Percentiles rank a stretch among this genome's conserved stretches.
phyloP scores from a whole-genome alignment of 352 stramenopile species.

The Pythium apleroticum region DNA sequence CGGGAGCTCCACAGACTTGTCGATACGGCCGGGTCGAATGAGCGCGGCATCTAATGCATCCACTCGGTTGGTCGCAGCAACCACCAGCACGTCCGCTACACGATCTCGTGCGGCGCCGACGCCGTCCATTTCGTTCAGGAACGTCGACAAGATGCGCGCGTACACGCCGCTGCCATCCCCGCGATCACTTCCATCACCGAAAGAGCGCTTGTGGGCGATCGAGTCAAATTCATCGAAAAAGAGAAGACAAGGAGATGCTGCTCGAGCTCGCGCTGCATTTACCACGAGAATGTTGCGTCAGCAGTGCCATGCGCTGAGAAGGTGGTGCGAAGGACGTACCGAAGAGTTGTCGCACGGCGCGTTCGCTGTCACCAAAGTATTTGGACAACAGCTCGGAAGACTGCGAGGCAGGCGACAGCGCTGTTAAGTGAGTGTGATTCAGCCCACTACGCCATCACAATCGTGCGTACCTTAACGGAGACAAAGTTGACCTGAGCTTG shows the following conservation, averaged over 20 bases:
- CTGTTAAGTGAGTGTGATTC: too few species aligned
- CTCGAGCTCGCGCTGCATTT: conserved; percentile 58
- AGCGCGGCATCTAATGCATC: conserved; percentile 71
- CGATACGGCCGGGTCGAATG: conserved; percentile 75
- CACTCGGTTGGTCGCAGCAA: conserved; percentile 74
- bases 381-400: conserved; percentile 84
- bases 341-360: conserved; percentile 77
- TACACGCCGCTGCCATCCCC: conserved; percentile 57
- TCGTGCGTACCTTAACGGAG: conserved; percentile 73
- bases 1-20: conserved; percentile 65
- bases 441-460: too few species aligned
- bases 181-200: conserved; percentile 38
- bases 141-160: conserved; percentile 76
- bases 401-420: too few species aligned
- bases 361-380: conserved; percentile 87
- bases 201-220: conserved; percentile 78
- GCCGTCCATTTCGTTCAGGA: conserved; percentile 87
- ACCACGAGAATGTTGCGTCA: not conserved
- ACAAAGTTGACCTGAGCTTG: conserved; percentile 76
- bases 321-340: conserved; percentile 34
- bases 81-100: conserved; percentile 54
- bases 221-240: conserved; percentile 89
- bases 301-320: not conserved
- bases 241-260: conserved; percentile 68
- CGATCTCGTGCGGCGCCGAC: conserved; percentile 40